Conservation (phyloP, 768 basidiomycete species). For the Podaxis rugospora region DNA sequence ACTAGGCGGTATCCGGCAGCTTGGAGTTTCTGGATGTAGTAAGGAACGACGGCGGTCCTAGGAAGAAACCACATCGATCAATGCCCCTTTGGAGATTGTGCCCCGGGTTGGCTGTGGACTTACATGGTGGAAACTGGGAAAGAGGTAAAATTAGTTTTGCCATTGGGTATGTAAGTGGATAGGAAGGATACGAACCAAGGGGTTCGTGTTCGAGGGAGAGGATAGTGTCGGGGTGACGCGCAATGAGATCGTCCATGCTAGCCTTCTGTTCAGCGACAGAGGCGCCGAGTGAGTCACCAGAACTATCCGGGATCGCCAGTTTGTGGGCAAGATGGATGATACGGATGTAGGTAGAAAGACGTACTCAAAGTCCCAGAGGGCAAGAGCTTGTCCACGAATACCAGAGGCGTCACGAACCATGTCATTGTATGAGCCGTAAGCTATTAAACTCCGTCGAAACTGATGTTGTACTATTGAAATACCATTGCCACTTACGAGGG, state of each 20-base stretch:
- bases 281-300: conserved; percentile 32
- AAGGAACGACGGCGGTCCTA: conserved; percentile 31
- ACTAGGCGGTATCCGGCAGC: conserved; percentile 38
- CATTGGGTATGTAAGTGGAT: neutral
- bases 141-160: neutral
- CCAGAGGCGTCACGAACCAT: conserved; percentile 25
- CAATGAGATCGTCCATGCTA: conserved; percentile 23
- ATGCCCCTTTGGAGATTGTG: neutral
- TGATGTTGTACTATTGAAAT: neutral
- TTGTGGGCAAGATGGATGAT: neutral
- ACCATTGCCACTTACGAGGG: conserved; percentile 26
- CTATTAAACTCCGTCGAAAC: conserved; percentile 12
- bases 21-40: conserved; percentile 33
- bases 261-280: conserved; percentile 24
- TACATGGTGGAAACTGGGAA: conserved; percentile 19
- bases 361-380: conserved; percentile 36
- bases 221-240: conserved; percentile 28
- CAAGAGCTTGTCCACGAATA: conserved; percentile 25
- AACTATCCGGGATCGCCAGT: conserved; percentile 19
- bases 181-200: conserved; percentile 19
- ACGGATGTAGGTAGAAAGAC: neutral
- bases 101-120: neutral
- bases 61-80: neutral
- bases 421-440: conserved; percentile 37
- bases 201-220: conserved; percentile 38